Base-by-base conservation (phyloP, 305 asterid species). In the Rubia balearica region DNA sequence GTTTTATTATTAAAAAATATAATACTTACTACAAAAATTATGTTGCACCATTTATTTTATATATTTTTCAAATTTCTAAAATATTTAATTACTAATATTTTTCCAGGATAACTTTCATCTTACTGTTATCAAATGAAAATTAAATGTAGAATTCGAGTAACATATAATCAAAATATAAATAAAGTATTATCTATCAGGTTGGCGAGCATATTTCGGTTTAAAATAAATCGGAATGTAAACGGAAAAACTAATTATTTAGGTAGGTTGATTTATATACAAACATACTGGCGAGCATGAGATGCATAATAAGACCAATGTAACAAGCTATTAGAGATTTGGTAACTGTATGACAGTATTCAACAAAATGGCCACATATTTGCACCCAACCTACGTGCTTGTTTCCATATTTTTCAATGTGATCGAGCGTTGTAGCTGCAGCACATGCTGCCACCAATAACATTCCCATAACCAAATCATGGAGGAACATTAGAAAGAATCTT, bases 341-440 rank as follows among this genome's bases (percentile, higher is more conserved):
- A 3, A 55, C 65, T 67, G 68, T 82, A 61, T 80, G 67, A 69
- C 97, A 90, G 69, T 83, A 90, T 48, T 76, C 71, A 21, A 40
- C 74, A 30, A 89, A 86, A 42, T 77, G 72, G 68, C 77, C 87
- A 74, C 96, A 89, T 13, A 89, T 71, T 19, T 82, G 67, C 74
- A 70, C 40, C 96, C 96, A 89, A 9, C 96, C 92, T 0, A 85
- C 59, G 71, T 85, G 90, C 66, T 60, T 77, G 69, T 89, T 78
- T 41, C 92, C 96, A 65, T 87, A 85, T 38, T 81, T 85, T 8
- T 86, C 96, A 10, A 89, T 66, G 74, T 75, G 83, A 0, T 90
- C 96, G 10, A 85, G 45, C 3, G 88, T 78, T 0, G 88, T 81
- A 11, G 90, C 92, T 21, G 90, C 84, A 30, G 88, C 84, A 68